Conservation (phyloP, 805 yeast genomes). For the Candida pseudoglaebosa region DNA sequence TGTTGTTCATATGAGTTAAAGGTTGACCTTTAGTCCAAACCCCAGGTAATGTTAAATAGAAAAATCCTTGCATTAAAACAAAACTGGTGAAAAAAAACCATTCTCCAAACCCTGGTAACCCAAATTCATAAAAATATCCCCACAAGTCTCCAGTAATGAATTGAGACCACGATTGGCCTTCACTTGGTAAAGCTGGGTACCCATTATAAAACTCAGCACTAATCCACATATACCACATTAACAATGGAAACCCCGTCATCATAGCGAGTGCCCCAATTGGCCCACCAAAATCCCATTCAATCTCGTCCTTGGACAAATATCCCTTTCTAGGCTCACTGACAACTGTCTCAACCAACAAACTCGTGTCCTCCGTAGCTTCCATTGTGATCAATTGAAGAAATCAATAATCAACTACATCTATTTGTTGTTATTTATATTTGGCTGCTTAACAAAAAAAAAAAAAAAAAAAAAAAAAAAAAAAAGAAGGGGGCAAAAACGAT, state of each 20-base stretch:
- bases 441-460: too few relatives aligned
- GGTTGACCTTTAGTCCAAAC: conserved; percentile 95
- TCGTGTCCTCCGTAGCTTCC: not conserved
- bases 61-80: conserved; percentile 60
- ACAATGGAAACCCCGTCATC: conserved; percentile 87
- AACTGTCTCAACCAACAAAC: not conserved
- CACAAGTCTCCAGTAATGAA: conserved; percentile 43
- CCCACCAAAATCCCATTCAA: conserved; percentile 92
- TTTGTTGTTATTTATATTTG: not conserved
- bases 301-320: conserved; percentile 41
- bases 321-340: conserved; percentile 12
- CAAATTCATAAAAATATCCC: conserved; percentile 46
- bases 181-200: conserved; percentile 61
- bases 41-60: conserved; percentile 87
- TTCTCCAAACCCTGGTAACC: conserved; percentile 55
- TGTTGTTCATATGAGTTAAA: conserved; percentile 70
- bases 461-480: too few relatives aligned
- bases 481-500: too few relatives aligned
- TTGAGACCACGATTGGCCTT: conserved; percentile 49
- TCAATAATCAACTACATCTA: not conserved
- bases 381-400: not conserved
- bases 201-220: conserved; percentile 80
- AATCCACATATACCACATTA: conserved; percentile 98
- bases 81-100: conserved; percentile 72
- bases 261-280: conserved; percentile 84